These are phyloP conservation scores for Anastatica hierochuntica DNA, from an alignment of 345 rosid genomes.

Conservation along the genomic window DNA sequence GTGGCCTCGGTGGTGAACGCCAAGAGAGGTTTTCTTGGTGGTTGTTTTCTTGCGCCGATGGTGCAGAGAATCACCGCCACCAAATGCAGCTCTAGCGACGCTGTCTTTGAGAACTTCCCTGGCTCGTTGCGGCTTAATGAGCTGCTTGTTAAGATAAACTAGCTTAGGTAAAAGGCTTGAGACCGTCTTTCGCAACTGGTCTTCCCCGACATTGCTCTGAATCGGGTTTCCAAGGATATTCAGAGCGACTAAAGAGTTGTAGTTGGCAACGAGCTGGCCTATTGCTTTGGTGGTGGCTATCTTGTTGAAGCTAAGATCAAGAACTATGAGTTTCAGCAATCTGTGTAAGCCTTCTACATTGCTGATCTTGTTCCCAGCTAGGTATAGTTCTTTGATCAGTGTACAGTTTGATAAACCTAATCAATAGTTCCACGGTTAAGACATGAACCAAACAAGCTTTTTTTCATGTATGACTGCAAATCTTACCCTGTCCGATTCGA, in stretches of 20 bases:
- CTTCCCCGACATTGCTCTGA: slow-evolving; percentile 64
- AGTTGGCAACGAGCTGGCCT: slow-evolving; percentile 89
- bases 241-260: slow-evolving; percentile 64
- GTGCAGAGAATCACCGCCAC: slow-evolving; percentile 24
- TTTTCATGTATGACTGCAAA: not conserved
- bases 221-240: slow-evolving; percentile 80
- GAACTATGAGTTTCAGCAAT: slow-evolving; percentile 69
- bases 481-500: slow-evolving; percentile 84
- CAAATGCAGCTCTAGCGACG: slow-evolving; percentile 72
- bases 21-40: slow-evolving; percentile 19
- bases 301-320: slow-evolving; percentile 94
- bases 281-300: slow-evolving; percentile 72
- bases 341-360: slow-evolving; percentile 84
- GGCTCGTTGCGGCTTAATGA: slow-evolving; percentile 63
- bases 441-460: not conserved
- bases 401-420: slow-evolving; percentile 81
- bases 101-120: slow-evolving; percentile 60
- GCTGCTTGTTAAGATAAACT: slow-evolving; percentile 73
- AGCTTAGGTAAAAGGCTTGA: slow-evolving; percentile 75
- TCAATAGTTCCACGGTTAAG: not conserved
- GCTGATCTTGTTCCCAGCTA: slow-evolving; percentile 85
- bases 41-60: slow-evolving; percentile 17
- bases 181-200: slow-evolving; percentile 67
- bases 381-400: slow-evolving; percentile 75
- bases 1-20: slow-evolving; percentile 23